Base-by-base conservation (phyloP, 192 early-diverging fungal species). In the Backusella morwellensis region DNA sequence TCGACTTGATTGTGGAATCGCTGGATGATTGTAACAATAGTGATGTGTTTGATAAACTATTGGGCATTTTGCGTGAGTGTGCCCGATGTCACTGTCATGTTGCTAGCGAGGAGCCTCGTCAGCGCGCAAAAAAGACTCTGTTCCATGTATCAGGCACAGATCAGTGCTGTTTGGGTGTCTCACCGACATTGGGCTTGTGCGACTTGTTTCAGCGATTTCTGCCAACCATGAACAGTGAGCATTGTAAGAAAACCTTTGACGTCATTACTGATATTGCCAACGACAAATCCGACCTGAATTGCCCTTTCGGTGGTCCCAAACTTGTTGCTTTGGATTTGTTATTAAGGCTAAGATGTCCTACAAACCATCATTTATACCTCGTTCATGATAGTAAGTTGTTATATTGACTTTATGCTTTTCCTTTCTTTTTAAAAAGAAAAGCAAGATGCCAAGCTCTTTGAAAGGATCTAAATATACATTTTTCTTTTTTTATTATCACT, bases 301-400 rank as follows among this genome's bases (percentile, higher is more conserved):
- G 73, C 26, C 73, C 77, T 42, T 87, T 83, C 26, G 82, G 75
- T 75, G 84, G 78, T 38, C 82, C 78, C 68, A 82, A 86, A 68
- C 74, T 90, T 69, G 74, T 85, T 35, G 80, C 85, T 29, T 74
- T 90, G 21, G 86, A 87, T 66, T 80, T 87, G 50, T 73, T 88
- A 41, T 81, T 87, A 8, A 79, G 86, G 29, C 83, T 90, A 21
- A 82, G 87, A 26, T 85, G 85, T 73, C 78, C 85, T 76, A 73
- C 84, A 66, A 87, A 90, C 40, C 87, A 90, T 70, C 75, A 86
- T 15, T 81, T 89, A 17, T 89, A 83, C 67, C 78, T 86, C 54
- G 70, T 75, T 11, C 66, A 79, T 19, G 42, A 79, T 56, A 73
- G 78, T 79, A 77, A 66, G 76, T 35, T 23, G 34, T 0, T 3